These are phyloP conservation scores for Linnemannia elongata DNA, from an alignment of 192 early-diverging fungal genomes.

Conservation along the genomic window DNA sequence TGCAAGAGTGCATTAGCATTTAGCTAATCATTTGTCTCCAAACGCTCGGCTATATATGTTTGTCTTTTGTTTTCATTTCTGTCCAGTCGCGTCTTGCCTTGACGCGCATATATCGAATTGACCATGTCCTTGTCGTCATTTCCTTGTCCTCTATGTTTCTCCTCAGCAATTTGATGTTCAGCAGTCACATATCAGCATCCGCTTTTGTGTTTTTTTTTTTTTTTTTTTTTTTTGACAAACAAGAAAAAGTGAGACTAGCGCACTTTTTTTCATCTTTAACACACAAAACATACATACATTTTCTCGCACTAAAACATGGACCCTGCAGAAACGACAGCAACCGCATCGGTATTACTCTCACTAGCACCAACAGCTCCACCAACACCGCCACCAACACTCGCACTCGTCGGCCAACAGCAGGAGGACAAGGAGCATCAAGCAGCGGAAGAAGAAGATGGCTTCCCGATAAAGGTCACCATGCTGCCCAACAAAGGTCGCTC, in stretches of 20 bases:
- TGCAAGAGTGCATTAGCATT: neutral
- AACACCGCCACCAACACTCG: neutral
- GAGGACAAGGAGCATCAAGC: neutral
- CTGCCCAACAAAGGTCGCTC: conserved; percentile 46
- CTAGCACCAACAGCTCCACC: neutral
- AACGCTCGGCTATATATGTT: no score
- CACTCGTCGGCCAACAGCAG: neutral
- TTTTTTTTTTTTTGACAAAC: neutral
- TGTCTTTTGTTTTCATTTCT: no score
- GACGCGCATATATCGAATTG: no score
- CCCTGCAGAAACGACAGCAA: neutral
- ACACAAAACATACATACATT: neutral
- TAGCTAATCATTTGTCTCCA: no score
- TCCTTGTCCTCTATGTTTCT: no score
- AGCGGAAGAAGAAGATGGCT: neutral
- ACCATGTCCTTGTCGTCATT: no score
- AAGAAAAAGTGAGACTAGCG: neutral
- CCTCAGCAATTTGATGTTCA: neutral
- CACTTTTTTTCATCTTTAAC: neutral
- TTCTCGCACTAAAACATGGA: conserved; percentile 1
- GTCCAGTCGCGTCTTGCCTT: no score
- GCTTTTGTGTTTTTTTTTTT: neutral
- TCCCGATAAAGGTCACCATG: conserved; percentile 19
- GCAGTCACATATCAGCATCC: neutral
- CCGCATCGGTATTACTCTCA: neutral